Conservation (phyloP, 768 basidiomycete species). For the Calocybe indica region DNA sequence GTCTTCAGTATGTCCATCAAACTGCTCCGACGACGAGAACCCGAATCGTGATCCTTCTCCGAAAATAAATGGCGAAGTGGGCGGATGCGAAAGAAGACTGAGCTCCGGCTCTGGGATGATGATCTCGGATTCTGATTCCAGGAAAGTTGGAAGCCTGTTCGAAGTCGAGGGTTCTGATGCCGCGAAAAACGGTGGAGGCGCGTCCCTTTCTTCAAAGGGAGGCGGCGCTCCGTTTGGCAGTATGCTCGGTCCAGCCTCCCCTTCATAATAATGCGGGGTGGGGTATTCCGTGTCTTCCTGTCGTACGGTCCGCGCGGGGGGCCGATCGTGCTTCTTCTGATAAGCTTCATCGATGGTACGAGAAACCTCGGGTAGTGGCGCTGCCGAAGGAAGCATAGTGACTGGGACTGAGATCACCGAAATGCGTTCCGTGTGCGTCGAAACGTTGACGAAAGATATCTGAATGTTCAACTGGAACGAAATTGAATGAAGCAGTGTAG, state of each 20-base stretch:
- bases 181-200: slow-evolving; percentile 65
- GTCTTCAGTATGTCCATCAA: slow-evolving; percentile 75
- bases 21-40: slow-evolving; percentile 64
- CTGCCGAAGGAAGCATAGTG: slow-evolving; percentile 64
- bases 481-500: slow-evolving; percentile 78
- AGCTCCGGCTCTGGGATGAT: slow-evolving; percentile 48
- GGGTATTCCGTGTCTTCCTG: slow-evolving; percentile 57
- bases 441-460: slow-evolving; percentile 71
- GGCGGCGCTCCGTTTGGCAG: slow-evolving; percentile 63
- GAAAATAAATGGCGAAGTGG: slow-evolving; percentile 32
- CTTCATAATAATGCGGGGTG: slow-evolving; percentile 62
- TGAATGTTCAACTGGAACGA: slow-evolving; percentile 71
- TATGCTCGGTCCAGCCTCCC: slow-evolving; percentile 73
- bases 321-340: slow-evolving; percentile 83
- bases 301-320: slow-evolving; percentile 65
- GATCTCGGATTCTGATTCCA: slow-evolving; percentile 75
- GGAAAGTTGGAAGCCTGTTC: slow-evolving; percentile 60
- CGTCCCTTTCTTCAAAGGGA: slow-evolving; percentile 80
- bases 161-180: slow-evolving; percentile 57
- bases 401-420: slow-evolving; percentile 65
- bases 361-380: slow-evolving; percentile 77
- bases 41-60: slow-evolving; percentile 82
- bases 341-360: slow-evolving; percentile 68
- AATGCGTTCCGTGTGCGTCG: slow-evolving; percentile 60
- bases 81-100: slow-evolving; percentile 29